These are phyloP conservation scores for Paecilomyces fulvus DNA, from an alignment of 2,329 filamentous ascomycete genomes.

Conservation along the genomic window DNA sequence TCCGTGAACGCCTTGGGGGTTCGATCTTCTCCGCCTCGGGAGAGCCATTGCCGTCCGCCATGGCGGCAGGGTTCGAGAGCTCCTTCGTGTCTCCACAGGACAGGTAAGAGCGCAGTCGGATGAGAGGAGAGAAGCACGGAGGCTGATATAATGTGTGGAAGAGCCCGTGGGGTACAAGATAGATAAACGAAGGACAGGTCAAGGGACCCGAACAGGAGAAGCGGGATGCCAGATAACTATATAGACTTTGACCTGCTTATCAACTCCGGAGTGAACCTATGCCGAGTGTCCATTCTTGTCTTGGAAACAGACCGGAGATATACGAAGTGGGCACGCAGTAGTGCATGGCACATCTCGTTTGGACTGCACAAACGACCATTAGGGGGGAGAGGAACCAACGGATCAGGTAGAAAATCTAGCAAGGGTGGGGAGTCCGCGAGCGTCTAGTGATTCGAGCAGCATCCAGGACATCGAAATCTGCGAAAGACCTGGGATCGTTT, in stretches of 20 bases:
- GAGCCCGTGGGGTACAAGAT: background rate
- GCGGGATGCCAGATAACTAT: background rate
- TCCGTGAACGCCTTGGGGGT: constrained; percentile 15
- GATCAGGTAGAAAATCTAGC: background rate
- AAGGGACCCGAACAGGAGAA: background rate
- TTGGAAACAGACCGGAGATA: background rate
- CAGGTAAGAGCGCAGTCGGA: background rate
- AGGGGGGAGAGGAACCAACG: background rate
- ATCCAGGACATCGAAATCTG: background rate
- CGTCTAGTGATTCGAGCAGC: background rate
- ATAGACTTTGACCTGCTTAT: background rate
- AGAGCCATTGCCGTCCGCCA: constrained; percentile 17
- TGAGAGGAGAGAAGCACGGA: background rate
- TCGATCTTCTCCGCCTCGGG: constrained; percentile 20
- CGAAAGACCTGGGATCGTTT: background rate
- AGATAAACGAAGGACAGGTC: background rate
- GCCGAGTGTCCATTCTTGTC: background rate
- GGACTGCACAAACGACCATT: background rate
- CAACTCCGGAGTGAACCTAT: background rate
- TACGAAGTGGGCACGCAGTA: background rate
- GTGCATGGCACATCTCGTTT: background rate
- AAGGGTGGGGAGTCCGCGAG: background rate
- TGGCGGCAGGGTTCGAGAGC: constrained; percentile 6
- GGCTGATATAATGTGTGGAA: background rate
- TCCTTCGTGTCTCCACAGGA: background rate